phyloP scores from a whole-genome alignment of 2,329 filamentous ascomycete genomes.

The Didymella arachidicola region DNA sequence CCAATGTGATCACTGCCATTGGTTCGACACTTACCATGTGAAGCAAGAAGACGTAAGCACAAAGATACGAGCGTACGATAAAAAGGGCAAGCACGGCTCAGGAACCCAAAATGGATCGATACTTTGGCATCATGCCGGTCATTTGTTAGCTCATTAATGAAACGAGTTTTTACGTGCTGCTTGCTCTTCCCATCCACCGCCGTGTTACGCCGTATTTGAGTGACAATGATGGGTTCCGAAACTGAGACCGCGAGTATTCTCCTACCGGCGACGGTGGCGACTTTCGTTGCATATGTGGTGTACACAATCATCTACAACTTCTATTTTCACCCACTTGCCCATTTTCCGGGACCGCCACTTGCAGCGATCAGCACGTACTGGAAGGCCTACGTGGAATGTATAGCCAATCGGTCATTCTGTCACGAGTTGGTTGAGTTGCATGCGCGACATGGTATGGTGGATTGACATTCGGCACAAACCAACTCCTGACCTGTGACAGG shows the following conservation, averaged over 20 bases:
- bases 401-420: conserved; percentile 39
- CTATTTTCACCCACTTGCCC: conserved; percentile 54
- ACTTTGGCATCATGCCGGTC: conserved; percentile 6
- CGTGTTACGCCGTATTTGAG: neutral
- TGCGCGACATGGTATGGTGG: conserved; percentile 37
- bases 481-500: conserved; percentile 28
- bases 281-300: conserved; percentile 25
- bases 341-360: conserved; percentile 52
- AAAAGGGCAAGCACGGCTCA: neutral
- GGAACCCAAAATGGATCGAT: neutral
- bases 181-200: conserved; percentile 1
- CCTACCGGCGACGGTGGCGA: conserved; percentile 24
- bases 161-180: neutral
- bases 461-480: neutral
- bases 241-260: conserved; percentile 15
- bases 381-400: conserved; percentile 42
- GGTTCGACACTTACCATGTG: neutral
- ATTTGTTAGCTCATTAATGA: neutral
- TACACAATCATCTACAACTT: conserved; percentile 43
- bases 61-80: neutral
- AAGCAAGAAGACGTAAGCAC: neutral
- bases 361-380: conserved; percentile 36
- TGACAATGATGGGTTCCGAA: conserved; percentile 8
- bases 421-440: conserved; percentile 38
- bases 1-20: neutral